Percentiles rank a stretch among this genome's conserved stretches.
phyloP scores from a whole-genome alignment of 73 alveolate species.

The Tetrahymena malaccensis region DNA sequence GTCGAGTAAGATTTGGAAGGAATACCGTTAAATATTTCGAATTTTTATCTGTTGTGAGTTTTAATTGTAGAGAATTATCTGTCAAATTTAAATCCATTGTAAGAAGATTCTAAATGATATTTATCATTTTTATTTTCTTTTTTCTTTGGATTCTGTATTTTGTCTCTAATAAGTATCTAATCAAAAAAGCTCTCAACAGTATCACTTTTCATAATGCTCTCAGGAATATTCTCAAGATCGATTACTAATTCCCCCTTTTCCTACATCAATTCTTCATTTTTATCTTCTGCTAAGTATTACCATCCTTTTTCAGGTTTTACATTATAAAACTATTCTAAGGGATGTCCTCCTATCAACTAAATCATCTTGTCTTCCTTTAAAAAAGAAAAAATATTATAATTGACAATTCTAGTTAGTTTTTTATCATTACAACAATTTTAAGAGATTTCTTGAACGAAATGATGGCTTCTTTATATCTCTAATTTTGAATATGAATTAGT shows the following conservation, averaged over 20 bases:
- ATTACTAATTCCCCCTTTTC: neutral
- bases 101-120: neutral
- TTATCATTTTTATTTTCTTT: neutral
- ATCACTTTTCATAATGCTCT: neutral
- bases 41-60: neutral
- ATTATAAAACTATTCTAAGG: neutral
- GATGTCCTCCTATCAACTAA: neutral
- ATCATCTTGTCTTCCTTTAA: neutral
- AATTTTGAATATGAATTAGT: neutral
- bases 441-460: neutral
- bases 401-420: neutral
- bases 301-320: neutral
- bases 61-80: neutral
- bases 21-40: neutral
- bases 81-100: neutral
- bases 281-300: neutral
- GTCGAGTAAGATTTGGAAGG: neutral
- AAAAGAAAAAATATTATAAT: neutral
- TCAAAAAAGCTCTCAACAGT: neutral
- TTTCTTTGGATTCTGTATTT: neutral
- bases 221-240: neutral
- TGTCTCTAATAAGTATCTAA: neutral
- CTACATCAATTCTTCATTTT: neutral
- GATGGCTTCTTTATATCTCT: neutral
- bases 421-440: neutral